phyloP scores from a whole-genome alignment of 1,139 yeast genomes.

The Hanseniaspora gamundiae region DNA sequence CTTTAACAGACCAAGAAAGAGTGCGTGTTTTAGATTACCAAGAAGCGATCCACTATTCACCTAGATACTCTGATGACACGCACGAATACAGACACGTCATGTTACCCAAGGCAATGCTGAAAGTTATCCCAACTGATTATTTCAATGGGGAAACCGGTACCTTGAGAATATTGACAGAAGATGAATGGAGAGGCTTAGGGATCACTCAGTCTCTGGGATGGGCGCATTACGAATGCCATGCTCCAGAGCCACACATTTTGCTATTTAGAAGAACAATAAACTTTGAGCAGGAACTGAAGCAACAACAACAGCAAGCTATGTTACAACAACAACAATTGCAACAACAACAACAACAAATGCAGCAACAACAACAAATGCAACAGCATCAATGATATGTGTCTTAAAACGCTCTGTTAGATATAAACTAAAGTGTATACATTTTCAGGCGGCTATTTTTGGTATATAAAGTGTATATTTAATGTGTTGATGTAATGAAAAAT shows the following conservation, averaged over 20 bases:
- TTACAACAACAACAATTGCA: constrained; percentile 16
- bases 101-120: constrained; percentile 91
- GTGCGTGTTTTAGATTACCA: constrained; percentile 83
- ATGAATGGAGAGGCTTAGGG: constrained; percentile 98
- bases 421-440: too few relatives aligned
- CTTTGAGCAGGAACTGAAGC: constrained; percentile 24
- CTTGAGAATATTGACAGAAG: constrained; percentile 77
- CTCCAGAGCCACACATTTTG: constrained; percentile 96
- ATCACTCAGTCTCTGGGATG: constrained; percentile 96
- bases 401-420: neutral
- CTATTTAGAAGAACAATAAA: constrained; percentile 63
- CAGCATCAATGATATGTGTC: neutral
- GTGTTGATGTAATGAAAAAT: too few relatives aligned
- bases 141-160: constrained; percentile 95
- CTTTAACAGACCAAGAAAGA: constrained; percentile 71
- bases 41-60: constrained; percentile 90
- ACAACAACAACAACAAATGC: constrained; percentile 12
- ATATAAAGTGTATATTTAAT: too few relatives aligned
- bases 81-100: constrained; percentile 92
- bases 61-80: constrained; percentile 79
- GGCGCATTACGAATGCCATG: constrained; percentile 96
- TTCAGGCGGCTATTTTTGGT: too few relatives aligned
- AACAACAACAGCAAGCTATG: constrained; percentile 21
- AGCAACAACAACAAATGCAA: constrained; percentile 6
- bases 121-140: constrained; percentile 90